phyloP scores from a whole-genome alignment of 441 rosid genomes.

The Erodium moschatum region DNA sequence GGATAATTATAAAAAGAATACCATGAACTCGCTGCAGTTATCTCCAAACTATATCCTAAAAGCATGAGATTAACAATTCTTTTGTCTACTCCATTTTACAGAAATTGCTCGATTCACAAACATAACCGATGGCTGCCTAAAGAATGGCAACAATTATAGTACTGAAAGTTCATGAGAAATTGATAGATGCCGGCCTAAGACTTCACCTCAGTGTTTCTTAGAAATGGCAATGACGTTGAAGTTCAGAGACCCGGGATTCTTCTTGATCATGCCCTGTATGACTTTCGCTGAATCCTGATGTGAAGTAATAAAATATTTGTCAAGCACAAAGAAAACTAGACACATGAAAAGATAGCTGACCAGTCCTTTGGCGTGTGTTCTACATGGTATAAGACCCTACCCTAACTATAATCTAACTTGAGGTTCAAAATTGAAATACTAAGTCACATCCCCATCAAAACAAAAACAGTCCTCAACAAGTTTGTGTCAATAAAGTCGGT shows the following conservation, averaged over 20 bases:
- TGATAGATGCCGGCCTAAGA: constrained; percentile 16
- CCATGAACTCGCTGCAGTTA: no score
- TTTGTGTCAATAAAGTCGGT: no score
- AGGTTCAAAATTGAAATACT: neutral
- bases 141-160: neutral
- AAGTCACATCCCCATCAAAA: neutral
- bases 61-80: no score
- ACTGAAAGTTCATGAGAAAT: neutral
- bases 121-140: neutral
- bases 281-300: constrained; percentile 64
- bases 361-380: no score
- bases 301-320: neutral
- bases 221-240: constrained; percentile 71
- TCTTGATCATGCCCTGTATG: constrained; percentile 57
- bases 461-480: no score
- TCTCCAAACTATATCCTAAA: no score
- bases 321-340: no score
- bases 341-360: no score
- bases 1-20: no score
- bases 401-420: neutral
- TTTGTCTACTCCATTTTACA: neutral
- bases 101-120: no score
- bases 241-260: constrained; percentile 61
- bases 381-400: neutral
- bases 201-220: constrained; percentile 33